These are phyloP conservation scores for Allium cepa DNA, from an alignment of 106 monocot genomes.

Conservation along the genomic window DNA sequence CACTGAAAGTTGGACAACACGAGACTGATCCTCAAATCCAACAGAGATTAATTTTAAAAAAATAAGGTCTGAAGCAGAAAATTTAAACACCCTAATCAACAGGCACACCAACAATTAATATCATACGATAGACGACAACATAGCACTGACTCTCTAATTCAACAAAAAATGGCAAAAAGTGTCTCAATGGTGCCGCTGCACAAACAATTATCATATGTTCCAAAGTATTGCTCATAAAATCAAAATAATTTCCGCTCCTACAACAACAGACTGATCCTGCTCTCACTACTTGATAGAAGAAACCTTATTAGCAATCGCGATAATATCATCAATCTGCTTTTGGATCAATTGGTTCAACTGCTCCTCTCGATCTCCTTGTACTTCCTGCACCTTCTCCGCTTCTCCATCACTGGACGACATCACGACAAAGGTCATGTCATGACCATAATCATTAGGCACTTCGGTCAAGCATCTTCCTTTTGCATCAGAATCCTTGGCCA, in stretches of 20 bases:
- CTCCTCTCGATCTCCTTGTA: constrained; percentile 39
- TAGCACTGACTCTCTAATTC: too few relatives aligned
- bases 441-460: constrained; percentile 51
- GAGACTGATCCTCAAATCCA: too few relatives aligned
- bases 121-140: too few relatives aligned
- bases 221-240: too few relatives aligned
- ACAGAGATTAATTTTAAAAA: too few relatives aligned
- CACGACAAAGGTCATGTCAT: constrained; percentile 71
- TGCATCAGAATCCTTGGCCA: constrained; percentile 40
- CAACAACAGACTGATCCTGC: background rate
- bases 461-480: constrained; percentile 51
- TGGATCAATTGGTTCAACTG: constrained; percentile 67
- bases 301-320: constrained; percentile 50
- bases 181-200: too few relatives aligned
- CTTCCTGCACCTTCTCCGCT: constrained; percentile 19
- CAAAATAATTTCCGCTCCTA: background rate
- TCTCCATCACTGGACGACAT: constrained; percentile 19
- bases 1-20: too few relatives aligned
- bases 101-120: too few relatives aligned
- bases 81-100: too few relatives aligned
- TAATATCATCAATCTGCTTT: constrained; percentile 53
- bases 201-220: too few relatives aligned
- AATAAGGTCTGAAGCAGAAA: too few relatives aligned
- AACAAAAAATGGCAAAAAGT: too few relatives aligned
- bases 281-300: constrained; percentile 8